phyloP scores from a whole-genome alignment of 2,329 filamentous ascomycete species.

The Botryosphaeria dothidea region DNA sequence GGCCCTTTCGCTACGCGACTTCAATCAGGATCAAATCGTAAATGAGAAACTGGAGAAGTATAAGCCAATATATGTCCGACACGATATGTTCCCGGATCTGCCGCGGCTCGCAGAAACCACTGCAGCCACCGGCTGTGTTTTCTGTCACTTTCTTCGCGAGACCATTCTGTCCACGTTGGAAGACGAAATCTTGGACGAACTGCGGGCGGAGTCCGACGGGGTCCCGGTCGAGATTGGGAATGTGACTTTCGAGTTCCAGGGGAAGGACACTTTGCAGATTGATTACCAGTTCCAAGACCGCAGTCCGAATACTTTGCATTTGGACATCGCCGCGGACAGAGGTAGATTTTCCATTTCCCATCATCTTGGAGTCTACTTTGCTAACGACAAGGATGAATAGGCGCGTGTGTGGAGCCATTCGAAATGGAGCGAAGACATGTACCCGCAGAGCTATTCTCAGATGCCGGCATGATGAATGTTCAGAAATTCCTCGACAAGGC shows the following conservation, averaged over 20 bases:
- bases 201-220: neutral
- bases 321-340: neutral
- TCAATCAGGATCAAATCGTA: neutral
- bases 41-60: neutral
- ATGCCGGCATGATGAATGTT: neutral
- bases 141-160: neutral
- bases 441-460: neutral
- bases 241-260: neutral
- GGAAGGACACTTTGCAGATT: neutral
- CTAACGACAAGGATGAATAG: neutral
- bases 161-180: neutral
- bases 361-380: neutral
- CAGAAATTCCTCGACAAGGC: neutral
- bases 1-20: neutral
- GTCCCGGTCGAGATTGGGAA: neutral
- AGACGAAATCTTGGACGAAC: neutral
- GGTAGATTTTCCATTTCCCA: neutral
- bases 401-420: neutral
- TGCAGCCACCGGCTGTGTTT: neutral
- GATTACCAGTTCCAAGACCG: neutral
- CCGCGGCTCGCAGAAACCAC: neutral
- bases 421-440: neutral
- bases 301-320: neutral
- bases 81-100: neutral
- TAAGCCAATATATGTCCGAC: neutral